Conservation (phyloP, 2,329 filamentous ascomycete genomes). For the Acrocalymma vagum region DNA sequence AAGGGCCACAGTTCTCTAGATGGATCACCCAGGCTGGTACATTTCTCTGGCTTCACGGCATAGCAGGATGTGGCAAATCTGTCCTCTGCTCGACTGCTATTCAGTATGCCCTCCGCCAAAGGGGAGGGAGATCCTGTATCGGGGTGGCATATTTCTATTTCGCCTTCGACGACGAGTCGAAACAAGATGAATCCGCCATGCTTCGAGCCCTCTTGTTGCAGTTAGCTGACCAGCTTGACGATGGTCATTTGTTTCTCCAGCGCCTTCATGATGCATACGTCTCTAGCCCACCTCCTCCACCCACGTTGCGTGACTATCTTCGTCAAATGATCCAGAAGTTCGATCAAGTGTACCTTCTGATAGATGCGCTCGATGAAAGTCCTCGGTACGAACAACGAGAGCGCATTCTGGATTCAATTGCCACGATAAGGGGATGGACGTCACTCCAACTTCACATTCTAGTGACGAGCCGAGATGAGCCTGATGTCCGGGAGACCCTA, state of each 20-base stretch:
- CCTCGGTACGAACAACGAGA: conserved; percentile 6
- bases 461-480: conserved; percentile 16
- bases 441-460: conserved; percentile 9
- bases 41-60: conserved; percentile 13
- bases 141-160: conserved; percentile 12
- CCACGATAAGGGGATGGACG: conserved; percentile 8
- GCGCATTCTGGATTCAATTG: conserved; percentile 5
- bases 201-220: conserved; percentile 12
- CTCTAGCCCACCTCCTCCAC: background rate
- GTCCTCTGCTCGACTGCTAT: conserved; percentile 15
- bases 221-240: conserved; percentile 8
- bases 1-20: conserved; percentile 1
- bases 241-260: conserved; percentile 5
- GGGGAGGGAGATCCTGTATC: background rate
- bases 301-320: too few relatives aligned
- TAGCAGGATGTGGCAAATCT: conserved; percentile 15
- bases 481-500: conserved; percentile 17
- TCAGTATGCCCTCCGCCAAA: conserved; percentile 6
- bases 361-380: too few relatives aligned
- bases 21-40: conserved; percentile 5
- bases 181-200: conserved; percentile 10
- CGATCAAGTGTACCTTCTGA: too few relatives aligned
- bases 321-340: too few relatives aligned
- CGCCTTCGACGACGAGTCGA: conserved; percentile 11
- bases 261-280: conserved; percentile 8